Percentiles rank a stretch among this genome's conserved stretches.
phyloP scores from a whole-genome alignment of 148 eudicot species.

The Polygonum aviculare region DNA sequence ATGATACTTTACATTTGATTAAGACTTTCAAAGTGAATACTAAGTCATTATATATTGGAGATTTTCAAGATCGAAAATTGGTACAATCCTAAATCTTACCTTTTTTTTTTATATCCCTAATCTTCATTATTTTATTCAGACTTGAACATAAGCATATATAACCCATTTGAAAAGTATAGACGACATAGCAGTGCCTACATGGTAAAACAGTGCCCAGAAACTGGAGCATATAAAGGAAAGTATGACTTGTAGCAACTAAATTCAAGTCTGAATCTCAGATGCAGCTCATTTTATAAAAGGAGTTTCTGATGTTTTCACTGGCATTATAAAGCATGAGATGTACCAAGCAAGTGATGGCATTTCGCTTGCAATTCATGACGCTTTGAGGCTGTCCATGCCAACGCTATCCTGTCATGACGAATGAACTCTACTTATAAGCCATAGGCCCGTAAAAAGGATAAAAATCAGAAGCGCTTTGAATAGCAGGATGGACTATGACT shows the following conservation, averaged over 20 bases:
- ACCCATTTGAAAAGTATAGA: background rate
- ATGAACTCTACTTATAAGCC: background rate
- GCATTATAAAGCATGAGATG: background rate
- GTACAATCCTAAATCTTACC: no score
- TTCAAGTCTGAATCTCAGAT: background rate
- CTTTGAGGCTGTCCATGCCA: constrained; percentile 14
- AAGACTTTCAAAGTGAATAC: no score
- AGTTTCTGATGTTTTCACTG: background rate
- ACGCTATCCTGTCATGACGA: constrained; percentile 10
- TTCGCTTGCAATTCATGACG: background rate
- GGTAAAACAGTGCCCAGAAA: background rate
- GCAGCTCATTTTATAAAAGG: background rate
- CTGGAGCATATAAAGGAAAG: background rate
- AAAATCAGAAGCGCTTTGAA: background rate
- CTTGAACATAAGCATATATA: background rate
- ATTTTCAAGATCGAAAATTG: no score
- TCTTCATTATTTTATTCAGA: no score
- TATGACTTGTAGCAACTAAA: background rate
- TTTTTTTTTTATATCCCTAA: no score
- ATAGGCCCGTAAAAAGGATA: background rate
- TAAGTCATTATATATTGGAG: no score
- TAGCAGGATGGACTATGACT: background rate
- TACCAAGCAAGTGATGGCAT: background rate
- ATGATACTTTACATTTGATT: no score
- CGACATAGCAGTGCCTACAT: background rate